Evolutionary conservation across 495 filamentous ascomycete genomes (phyloP), one percentile per base, ranked within the genome.

Genomic region (Talaromyces borbonicus): DNA sequence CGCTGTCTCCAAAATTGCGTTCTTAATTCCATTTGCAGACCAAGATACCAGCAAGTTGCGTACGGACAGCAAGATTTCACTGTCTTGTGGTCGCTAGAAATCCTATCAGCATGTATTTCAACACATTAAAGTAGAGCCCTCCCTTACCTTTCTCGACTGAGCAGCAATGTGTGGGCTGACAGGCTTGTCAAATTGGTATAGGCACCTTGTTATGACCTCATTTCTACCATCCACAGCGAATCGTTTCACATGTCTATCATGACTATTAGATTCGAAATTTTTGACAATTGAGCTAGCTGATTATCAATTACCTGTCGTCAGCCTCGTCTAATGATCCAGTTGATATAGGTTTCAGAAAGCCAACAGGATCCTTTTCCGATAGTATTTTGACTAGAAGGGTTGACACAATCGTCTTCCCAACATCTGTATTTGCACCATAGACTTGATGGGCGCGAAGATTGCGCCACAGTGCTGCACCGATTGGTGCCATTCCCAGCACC

Each of bases 391-490:
- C 81, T 12, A 90, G 70, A 26, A 86, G 57, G 0, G 83, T 85
- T 1, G 81, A 81, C 35, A 84, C 70, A 22, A 90, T 72, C 0
- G 85, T 88, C 63, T 89, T 90, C 47, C 85, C 85, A 26, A 89
- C 83, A 49, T 85, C 74, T 3, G 85, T 89, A 53, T 89, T 88
- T 24, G 85, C 83, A 4, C 85, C 85, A 49, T 84, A 89, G 16
- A 90, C 68, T 54, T 88, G 84, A 46, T 80, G 72, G 9, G 73
- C 69, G 43, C 77, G 73, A 35, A 86, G 65, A 3, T 71, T 72
- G 44, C 73, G 79, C 73, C 79, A 84, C 20, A 87, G 72, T 8
- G 60, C 65, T 30, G 66, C 66, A 30, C 66, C 65, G 29, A 66
- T 59, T 4, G 66, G 61, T 46, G 63, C 43, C 67, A 70, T 69